These are phyloP conservation scores for Magnolia sinica DNA, from an alignment of 164 flowering plant genomes.

Conservation along the genomic window DNA sequence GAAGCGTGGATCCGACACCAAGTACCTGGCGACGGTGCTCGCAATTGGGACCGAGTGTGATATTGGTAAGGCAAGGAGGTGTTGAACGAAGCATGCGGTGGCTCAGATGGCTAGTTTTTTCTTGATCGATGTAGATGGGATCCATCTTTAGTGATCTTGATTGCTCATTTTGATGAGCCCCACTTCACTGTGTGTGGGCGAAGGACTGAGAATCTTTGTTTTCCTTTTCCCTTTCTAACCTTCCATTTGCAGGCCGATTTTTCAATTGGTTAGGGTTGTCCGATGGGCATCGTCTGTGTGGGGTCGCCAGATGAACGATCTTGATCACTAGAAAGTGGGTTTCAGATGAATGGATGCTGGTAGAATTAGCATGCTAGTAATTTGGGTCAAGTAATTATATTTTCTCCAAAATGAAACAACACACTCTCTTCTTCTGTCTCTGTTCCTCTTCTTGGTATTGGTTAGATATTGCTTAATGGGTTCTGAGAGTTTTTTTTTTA, in stretches of 20 bases:
- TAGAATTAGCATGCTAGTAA: neutral
- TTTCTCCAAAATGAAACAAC: neutral
- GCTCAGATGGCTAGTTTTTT: neutral
- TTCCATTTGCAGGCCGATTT: neutral
- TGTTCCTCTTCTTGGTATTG: too few relatives aligned
- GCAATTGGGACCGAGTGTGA: slow-evolving; percentile 98
- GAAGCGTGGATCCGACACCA: slow-evolving; percentile 93
- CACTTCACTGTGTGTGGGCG: too few relatives aligned
- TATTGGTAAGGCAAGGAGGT: slow-evolving; percentile 47
- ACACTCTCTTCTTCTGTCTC: neutral
- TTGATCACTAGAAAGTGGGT: neutral
- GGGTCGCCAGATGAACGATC: neutral
- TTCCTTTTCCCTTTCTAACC: neutral
- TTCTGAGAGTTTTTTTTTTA: too few relatives aligned
- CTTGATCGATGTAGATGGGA: too few relatives aligned
- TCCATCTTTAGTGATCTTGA: too few relatives aligned
- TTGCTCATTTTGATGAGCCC: too few relatives aligned
- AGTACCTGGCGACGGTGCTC: slow-evolving; percentile 86
- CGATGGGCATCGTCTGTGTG: neutral
- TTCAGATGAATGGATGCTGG: neutral
- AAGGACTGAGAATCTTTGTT: too few relatives aligned
- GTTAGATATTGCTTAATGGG: too few relatives aligned
- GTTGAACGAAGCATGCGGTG: neutral
- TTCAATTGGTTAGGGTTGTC: neutral
- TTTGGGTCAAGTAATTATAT: neutral